These are phyloP conservation scores for Hygrophoropsis aurantiaca DNA, from an alignment of 768 basidiomycete species.

Conservation along the genomic window DNA sequence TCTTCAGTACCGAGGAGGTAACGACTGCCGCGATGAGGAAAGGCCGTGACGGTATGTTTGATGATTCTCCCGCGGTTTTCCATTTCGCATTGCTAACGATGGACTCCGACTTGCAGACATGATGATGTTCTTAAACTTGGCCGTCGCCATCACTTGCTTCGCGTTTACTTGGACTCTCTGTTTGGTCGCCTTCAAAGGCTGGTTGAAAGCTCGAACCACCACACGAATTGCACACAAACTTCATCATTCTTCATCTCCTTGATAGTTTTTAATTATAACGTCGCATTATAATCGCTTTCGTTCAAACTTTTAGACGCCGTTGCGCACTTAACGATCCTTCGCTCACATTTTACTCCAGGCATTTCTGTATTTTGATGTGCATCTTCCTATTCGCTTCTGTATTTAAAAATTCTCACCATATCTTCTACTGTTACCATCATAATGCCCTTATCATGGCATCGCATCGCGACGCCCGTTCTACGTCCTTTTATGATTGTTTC, in stretches of 20 bases:
- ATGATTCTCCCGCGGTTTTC: neutral
- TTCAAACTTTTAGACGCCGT: too few relatives aligned
- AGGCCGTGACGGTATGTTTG: conserved; percentile 72
- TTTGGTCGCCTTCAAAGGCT: conserved; percentile 81
- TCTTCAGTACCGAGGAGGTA: conserved; percentile 87
- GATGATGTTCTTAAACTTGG: conserved; percentile 87
- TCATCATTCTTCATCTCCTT: conserved; percentile 5
- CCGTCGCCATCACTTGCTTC: conserved; percentile 83
- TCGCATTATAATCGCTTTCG: too few relatives aligned
- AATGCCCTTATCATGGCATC: too few relatives aligned
- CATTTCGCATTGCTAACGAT: neutral
- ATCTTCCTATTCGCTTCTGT: too few relatives aligned
- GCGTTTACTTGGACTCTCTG: conserved; percentile 82
- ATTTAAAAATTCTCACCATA: neutral
- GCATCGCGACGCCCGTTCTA: too few relatives aligned
- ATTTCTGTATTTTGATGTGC: neutral
- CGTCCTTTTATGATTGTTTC: too few relatives aligned
- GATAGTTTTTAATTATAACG: neutral
- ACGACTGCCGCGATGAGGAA: conserved; percentile 89
- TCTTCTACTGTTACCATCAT: neutral
- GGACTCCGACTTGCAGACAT: conserved; percentile 64
- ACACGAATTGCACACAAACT: conserved; percentile 16
- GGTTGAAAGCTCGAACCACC: conserved; percentile 53
- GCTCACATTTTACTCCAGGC: neutral
- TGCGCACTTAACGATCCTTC: neutral